A percentile compares a stretch with the other conserved stretches of the same genome.
These are phyloP conservation scores for Rosellinia necatrix DNA, from an alignment of 2,329 filamentous ascomycete species.

Conservation along the genomic window DNA sequence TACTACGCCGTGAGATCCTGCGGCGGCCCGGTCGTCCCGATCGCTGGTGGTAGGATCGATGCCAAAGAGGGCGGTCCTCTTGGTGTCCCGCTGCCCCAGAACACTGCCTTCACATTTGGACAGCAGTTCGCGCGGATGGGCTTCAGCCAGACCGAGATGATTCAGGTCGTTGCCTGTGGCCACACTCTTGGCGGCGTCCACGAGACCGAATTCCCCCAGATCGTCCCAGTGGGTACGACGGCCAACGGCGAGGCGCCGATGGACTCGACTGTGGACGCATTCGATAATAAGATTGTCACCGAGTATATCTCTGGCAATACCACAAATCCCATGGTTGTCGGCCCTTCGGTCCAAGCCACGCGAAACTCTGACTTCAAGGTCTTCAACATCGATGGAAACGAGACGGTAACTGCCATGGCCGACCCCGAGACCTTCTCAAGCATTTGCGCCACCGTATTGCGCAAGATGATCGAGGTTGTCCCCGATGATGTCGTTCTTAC, in stretches of 20 bases:
- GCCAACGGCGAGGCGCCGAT: slow-evolving; percentile 51
- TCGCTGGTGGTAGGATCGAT: slow-evolving; percentile 60
- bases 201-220: slow-evolving; percentile 55
- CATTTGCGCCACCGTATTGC: slow-evolving; percentile 56
- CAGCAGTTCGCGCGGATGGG: slow-evolving; percentile 63
- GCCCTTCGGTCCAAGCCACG: slow-evolving; percentile 49
- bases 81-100: slow-evolving; percentile 63
- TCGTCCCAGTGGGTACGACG: slow-evolving; percentile 52
- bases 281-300: slow-evolving; percentile 61
- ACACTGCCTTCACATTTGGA: slow-evolving; percentile 55
- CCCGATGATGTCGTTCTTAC: slow-evolving; percentile 56
- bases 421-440: slow-evolving; percentile 50
- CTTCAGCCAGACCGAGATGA: slow-evolving; percentile 61
- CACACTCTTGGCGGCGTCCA: slow-evolving; percentile 67
- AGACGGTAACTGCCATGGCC: slow-evolving; percentile 55
- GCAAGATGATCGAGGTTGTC: slow-evolving; percentile 66
- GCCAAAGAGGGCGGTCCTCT: slow-evolving; percentile 51
- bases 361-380: slow-evolving; percentile 61
- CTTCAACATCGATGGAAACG: slow-evolving; percentile 60
- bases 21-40: slow-evolving; percentile 59
- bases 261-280: slow-evolving; percentile 53
- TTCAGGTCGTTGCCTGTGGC: slow-evolving; percentile 63
- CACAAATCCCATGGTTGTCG: slow-evolving; percentile 59
- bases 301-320: slow-evolving; percentile 61
- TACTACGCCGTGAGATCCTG: slow-evolving; percentile 64